A percentile compares a stretch with the other conserved stretches of the same genome.
These are phyloP conservation scores for Malania oleifera DNA, from an alignment of 164 flowering plant species.

Conservation along the genomic window DNA sequence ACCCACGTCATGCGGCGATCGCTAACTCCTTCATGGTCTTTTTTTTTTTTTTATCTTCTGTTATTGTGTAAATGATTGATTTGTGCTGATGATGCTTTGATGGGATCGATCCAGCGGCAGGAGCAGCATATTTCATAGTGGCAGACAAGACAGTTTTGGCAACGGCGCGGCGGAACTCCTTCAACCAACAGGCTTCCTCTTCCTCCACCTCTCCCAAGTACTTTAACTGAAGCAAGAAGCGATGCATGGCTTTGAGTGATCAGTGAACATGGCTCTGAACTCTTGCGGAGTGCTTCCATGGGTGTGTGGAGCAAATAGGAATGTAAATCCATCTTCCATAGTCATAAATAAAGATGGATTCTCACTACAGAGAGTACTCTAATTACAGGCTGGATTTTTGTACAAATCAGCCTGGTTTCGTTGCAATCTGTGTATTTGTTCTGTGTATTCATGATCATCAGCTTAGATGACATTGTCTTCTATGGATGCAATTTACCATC, in stretches of 20 bases:
- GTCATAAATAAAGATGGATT: conserved; percentile 18
- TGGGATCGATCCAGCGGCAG: conserved; percentile 52
- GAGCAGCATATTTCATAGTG: conserved; percentile 84
- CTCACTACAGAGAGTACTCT: no score
- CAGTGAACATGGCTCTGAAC: neutral
- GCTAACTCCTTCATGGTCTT: no score
- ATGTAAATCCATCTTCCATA: conserved; percentile 13
- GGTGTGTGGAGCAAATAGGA: neutral
- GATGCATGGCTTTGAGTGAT: neutral
- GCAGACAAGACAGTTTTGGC: conserved; percentile 91
- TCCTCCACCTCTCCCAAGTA: conserved; percentile 1
- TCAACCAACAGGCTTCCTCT: conserved; percentile 28
- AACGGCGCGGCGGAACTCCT: conserved; percentile 71
- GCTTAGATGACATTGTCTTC: no score
- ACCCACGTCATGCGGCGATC: neutral
- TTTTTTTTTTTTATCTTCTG: neutral
- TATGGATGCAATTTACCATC: no score
- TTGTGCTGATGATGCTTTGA: no score
- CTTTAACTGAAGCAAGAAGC: conserved; percentile 6
- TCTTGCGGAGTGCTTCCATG: no score
- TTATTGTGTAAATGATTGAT: no score
- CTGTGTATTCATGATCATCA: no score
- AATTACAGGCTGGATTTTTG: no score
- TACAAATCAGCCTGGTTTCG: no score
- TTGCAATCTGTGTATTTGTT: no score